Conservation (phyloP, 2,329 filamentous ascomycete species). For the Sporothrix mexicana region DNA sequence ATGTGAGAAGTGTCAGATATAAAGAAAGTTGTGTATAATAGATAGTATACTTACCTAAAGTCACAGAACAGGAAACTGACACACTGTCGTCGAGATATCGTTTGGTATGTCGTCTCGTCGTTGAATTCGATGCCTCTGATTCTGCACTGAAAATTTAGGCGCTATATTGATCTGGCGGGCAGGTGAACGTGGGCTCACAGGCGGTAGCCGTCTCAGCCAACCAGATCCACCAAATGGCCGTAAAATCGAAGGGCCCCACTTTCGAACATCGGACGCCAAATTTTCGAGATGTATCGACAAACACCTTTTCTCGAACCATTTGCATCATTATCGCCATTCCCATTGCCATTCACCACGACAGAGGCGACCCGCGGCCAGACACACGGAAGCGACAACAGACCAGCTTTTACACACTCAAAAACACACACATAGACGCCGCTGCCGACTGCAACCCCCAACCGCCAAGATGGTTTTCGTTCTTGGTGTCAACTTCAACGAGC, state of each 20-base stretch:
- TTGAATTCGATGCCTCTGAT: slow-evolving; percentile 3
- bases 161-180: slow-evolving; percentile 12
- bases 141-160: slow-evolving; percentile 27
- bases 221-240: neutral
- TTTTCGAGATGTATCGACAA: slow-evolving; percentile 31
- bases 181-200: slow-evolving; percentile 26
- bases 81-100: neutral
- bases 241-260: neutral
- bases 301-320: neutral
- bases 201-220: slow-evolving; percentile 24
- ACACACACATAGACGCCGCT: neutral
- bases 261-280: slow-evolving; percentile 17
- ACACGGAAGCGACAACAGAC: neutral
- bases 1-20: neutral
- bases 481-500: slow-evolving; percentile 83
- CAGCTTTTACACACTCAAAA: neutral
- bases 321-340: neutral
- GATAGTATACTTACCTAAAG: too few relatives aligned
- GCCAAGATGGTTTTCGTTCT: slow-evolving; percentile 76
- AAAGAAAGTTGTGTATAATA: neutral
- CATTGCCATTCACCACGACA: neutral
- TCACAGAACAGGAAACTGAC: neutral
- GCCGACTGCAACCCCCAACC: neutral
- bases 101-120: neutral
- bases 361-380: neutral